Conservation (phyloP, 805 yeast genomes). For the Hanseniaspora singularis region DNA sequence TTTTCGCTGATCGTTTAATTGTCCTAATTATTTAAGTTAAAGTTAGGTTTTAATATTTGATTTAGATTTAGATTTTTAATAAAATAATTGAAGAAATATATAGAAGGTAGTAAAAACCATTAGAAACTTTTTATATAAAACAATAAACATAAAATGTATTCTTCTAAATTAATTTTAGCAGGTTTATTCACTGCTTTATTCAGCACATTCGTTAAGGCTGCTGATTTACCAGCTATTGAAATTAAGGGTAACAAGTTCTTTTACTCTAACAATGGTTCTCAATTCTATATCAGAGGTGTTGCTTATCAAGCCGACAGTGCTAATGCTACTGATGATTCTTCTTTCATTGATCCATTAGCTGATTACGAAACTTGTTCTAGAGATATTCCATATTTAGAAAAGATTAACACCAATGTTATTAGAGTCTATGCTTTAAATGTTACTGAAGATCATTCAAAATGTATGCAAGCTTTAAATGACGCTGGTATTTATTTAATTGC, state of each 20-base stretch:
- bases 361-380: constrained; percentile 49
- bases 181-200: constrained; percentile 29
- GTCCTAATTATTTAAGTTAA: no score
- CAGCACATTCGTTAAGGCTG: constrained; percentile 29
- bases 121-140: not conserved
- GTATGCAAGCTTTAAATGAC: constrained; percentile 54
- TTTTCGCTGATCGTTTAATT: no score
- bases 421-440: constrained; percentile 66
- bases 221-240: constrained; percentile 51
- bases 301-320: constrained; percentile 67
- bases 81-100: no score
- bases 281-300: constrained; percentile 63
- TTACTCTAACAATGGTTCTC: constrained; percentile 66
- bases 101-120: constrained; percentile 34
- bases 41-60: no score
- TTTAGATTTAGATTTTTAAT: no score
- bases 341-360: constrained; percentile 61
- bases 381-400: constrained; percentile 60
- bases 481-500: constrained; percentile 76
- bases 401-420: constrained; percentile 53
- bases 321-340: constrained; percentile 33
- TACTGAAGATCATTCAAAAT: constrained; percentile 50
- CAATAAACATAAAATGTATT: constrained; percentile 4
- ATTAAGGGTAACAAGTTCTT: constrained; percentile 68
- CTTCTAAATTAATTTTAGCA: constrained; percentile 12